A percentile compares a stretch with the other conserved stretches of the same genome.
phyloP scores from a whole-genome alignment of 371 early-diverging fungal genomes.

The Blakeslea trispora region DNA sequence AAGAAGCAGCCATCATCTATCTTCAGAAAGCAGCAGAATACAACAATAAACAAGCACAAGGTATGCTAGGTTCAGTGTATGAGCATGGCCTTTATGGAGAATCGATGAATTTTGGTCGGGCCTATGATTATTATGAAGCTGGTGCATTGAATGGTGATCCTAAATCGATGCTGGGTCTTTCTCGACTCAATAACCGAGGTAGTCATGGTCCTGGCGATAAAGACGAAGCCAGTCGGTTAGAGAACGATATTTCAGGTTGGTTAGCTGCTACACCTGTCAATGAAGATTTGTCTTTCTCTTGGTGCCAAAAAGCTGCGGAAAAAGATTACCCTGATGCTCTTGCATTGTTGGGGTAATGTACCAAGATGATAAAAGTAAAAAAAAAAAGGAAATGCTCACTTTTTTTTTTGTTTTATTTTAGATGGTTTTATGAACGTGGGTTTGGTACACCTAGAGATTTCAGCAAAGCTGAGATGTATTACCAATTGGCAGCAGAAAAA shows the following conservation, averaged over 20 bases:
- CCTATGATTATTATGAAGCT: constrained; percentile 27
- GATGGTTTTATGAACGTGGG: constrained; percentile 47
- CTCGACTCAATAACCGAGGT: constrained; percentile 35
- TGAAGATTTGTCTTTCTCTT: constrained; percentile 46
- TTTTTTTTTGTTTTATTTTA: constrained; percentile 7
- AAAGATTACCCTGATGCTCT: constrained; percentile 30
- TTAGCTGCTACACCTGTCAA: constrained; percentile 29
- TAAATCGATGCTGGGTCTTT: constrained; percentile 41
- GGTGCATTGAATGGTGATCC: constrained; percentile 26
- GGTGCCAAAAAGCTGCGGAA: constrained; percentile 42
- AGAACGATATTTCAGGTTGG: constrained; percentile 41
- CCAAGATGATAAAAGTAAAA: not conserved
- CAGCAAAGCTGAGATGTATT: constrained; percentile 25
- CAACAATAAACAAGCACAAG: constrained; percentile 29
- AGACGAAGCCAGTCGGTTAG: constrained; percentile 19
- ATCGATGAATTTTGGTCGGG: constrained; percentile 32
- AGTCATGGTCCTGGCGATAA: constrained; percentile 37
- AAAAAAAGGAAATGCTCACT: too few relatives aligned
- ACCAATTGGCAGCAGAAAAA: constrained; percentile 31
- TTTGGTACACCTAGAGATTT: constrained; percentile 37
- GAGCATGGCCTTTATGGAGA: constrained; percentile 34
- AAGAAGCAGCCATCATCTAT: constrained; percentile 25
- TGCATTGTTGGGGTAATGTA: constrained; percentile 34
- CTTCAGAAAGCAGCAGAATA: constrained; percentile 33
- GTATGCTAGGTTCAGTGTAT: constrained; percentile 27